A percentile compares a stretch with the other conserved stretches of the same genome.
These are phyloP conservation scores for Chrysanthemum lavandulifolium DNA, from an alignment of 129 eudicot species.

Conservation along the genomic window DNA sequence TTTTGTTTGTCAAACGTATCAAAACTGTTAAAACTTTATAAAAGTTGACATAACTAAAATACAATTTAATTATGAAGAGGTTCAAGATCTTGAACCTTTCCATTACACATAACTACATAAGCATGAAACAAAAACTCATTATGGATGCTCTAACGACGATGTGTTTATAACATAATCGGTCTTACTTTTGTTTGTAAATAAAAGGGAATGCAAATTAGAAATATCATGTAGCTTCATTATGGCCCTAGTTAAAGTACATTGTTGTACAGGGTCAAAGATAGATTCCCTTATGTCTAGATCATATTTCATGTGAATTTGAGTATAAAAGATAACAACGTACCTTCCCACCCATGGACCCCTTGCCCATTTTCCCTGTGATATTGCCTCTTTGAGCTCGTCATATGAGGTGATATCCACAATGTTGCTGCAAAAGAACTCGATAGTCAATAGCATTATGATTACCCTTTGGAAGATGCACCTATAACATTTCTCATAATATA, in stretches of 20 bases:
- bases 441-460: background rate
- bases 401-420: slow-evolving; percentile 14
- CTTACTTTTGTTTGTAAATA: too few species aligned
- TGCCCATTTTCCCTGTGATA: slow-evolving; percentile 91
- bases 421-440: background rate
- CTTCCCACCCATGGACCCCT: slow-evolving; percentile 98
- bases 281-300: background rate
- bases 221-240: background rate
- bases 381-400: slow-evolving; percentile 14
- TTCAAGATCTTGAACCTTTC: too few species aligned
- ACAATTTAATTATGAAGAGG: too few species aligned
- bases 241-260: background rate
- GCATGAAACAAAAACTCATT: too few species aligned
- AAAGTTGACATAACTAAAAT: too few species aligned
- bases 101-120: too few species aligned
- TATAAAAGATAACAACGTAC: slow-evolving; percentile 31
- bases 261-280: background rate
- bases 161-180: background rate
- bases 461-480: background rate
- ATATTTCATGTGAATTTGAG: slow-evolving; percentile 5
- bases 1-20: too few species aligned
- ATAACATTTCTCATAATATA: background rate
- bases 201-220: too few species aligned
- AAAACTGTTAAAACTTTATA: too few species aligned
- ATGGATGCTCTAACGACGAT: background rate